Evolutionary conservation across 2,329 filamentous ascomycete species (phyloP), one percentile per base, ranked within the genome.

Genomic region (Diaporthe humulicola): DNA sequence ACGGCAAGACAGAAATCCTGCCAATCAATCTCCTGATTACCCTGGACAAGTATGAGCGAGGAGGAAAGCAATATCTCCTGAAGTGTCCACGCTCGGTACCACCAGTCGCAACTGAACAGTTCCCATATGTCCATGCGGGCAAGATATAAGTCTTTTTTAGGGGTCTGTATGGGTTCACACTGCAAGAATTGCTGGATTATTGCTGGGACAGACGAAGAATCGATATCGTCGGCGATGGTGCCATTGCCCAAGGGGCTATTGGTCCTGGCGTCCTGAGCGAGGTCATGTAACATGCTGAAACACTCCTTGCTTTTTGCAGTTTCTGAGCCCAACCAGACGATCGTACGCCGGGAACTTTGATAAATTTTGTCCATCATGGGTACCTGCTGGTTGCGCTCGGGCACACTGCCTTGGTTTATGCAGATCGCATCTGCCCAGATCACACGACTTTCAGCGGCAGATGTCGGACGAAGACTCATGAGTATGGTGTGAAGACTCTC

Each of bases 31-130:
- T 60, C 36, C 4, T 38, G 33, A 4, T 3, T 40, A 19, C 19
- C n/a, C 36, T 60, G 57, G 22, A 60, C 22, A n/a, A 60, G 14
- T 2, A 14, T 60, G n/a, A 60, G 9, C 3, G 57, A 60, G 10
- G 33, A 25, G 22, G 57, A 60, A 60, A 60, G 57, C 36, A 60
- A 40, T 38, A 60, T 60, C 33, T 60, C 57, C n/a, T 60, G 57
- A 40, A 60, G 57, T 40, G 57, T 60, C 57, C 57, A 60, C 19
- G 36, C 57, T 15, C 57, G 57, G 12, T 60, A 60, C 57, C 57
- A 60, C 57, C 57, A 60, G 7, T 60, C 57, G 36, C 33, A 60
- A 40, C 22, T 25, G 6, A 60, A 25, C 2, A 60, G 40, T 7
- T 12, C 10, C 57, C 57, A 60, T 3, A 60, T 38, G 3, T 60